Base-by-base conservation (phyloP, 2,329 filamentous ascomycete species). In the Helotiales sp. region DNA sequence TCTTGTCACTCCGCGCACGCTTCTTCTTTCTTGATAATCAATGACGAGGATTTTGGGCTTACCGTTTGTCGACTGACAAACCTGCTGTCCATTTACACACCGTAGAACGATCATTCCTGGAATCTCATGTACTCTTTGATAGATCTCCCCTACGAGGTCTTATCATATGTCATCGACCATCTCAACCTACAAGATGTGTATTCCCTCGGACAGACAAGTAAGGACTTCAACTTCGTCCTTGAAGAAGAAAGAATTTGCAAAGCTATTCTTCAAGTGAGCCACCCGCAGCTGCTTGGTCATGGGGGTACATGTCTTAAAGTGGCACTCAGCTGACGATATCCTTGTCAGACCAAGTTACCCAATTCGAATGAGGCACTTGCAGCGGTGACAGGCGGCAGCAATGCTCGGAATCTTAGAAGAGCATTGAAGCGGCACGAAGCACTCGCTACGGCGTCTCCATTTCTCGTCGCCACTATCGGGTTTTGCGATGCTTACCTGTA, bases 401-500 rank as follows among this genome's bases (percentile, higher is more conserved):
- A 82, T 70, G 77, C 79, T 31, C 70, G 76, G 38, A 83, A 81
- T 0, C 70, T 91, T 17, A 79, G 83, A n/a, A 77, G 81, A 46
- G 75, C 87, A 9, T 81, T 83, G 59, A 86, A 88, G 67, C 77
- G 85, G 49, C 78, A 81, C 52, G 72, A 81, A 52, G 85, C 88
- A 22, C 75, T 89, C 48, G 78, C 84, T 3, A 78, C 77, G 22
- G 86, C 85, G 5, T 73, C 77, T 30, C 89, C 89, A 0, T 91
- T 84, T 67, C 78, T 82, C 0, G 80, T 81, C 15, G 80, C 80
- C 2, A 74, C 86, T 0, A 68, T 91, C 30, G 87, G 81, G 3
- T 75, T 83, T 52, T 86, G 81, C 3, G 79, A 84, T 24, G 76
- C 78, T 3, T 90, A 87, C 70, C 70, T 85, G 1, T 91, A 88